These are phyloP conservation scores for Ettlia oleoabundans DNA, from an alignment of 139 green algal genomes.

Conservation along the genomic window DNA sequence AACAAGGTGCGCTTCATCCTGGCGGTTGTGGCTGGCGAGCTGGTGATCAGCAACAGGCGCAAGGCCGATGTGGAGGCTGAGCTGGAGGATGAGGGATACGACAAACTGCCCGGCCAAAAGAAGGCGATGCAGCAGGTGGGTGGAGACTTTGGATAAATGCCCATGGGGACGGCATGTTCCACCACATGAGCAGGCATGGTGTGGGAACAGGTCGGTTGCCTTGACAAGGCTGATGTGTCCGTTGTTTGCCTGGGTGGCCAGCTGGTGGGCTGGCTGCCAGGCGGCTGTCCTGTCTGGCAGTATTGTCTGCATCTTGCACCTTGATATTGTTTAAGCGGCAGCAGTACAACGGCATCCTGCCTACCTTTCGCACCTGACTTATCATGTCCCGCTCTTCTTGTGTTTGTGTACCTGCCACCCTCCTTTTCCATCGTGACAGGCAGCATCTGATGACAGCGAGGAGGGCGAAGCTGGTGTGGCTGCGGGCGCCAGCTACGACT, in stretches of 20 bases:
- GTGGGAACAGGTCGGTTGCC: too few species aligned
- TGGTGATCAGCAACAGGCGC: conserved; percentile 90
- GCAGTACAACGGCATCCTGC: too few species aligned
- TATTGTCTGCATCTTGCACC: too few species aligned
- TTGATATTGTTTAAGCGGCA: too few species aligned
- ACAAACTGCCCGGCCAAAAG: conserved; percentile 66
- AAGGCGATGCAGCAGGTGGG: conserved; percentile 42
- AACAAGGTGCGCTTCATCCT: conserved; percentile 96
- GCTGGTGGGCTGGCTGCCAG: too few species aligned
- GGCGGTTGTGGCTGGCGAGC: conserved; percentile 83
- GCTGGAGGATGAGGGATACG: conserved; percentile 80
- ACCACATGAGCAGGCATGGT: too few species aligned
- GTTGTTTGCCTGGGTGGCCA: too few species aligned
- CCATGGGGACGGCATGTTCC: not conserved
- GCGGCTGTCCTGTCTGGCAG: too few species aligned
- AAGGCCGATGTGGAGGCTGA: conserved; percentile 86
- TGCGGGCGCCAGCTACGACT: conserved; percentile 83
- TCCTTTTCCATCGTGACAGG: not conserved
- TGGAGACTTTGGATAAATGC: not conserved
- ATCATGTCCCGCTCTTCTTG: too few species aligned
- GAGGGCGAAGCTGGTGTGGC: conserved; percentile 40
- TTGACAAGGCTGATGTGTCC: too few species aligned
- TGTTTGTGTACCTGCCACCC: conserved; percentile 1
- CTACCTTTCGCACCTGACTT: too few species aligned
- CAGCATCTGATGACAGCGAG: conserved; percentile 47